phyloP scores from a whole-genome alignment of 352 stramenopile genomes.

The Phytophthora pisi region DNA sequence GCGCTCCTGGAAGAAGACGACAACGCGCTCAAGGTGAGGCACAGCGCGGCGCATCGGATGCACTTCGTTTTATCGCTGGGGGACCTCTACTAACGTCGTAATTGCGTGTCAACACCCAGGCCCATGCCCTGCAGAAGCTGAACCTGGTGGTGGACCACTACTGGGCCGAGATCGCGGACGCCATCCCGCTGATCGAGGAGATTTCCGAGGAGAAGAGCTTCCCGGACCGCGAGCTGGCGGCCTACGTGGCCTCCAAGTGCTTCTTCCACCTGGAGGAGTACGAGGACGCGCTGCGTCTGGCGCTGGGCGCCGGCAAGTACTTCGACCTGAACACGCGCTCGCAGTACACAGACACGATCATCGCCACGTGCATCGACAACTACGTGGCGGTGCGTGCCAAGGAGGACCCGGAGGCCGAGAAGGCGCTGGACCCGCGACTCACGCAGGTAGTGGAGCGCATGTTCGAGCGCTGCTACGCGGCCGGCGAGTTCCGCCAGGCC shows the following conservation, averaged over 20 bases:
- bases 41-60: background rate
- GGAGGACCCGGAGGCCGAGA: conserved; percentile 74
- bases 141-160: conserved; percentile 93
- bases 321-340: conserved; percentile 94
- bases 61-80: background rate
- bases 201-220: conserved; percentile 95
- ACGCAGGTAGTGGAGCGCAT: conserved; percentile 96
- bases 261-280: conserved; percentile 99
- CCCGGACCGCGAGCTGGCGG: conserved; percentile 89
- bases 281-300: conserved; percentile 93
- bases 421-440: conserved; percentile 90
- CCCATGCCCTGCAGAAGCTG: conserved; percentile 92
- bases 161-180: conserved; percentile 94
- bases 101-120: conserved; percentile 36
- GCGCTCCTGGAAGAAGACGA: conserved; percentile 93
- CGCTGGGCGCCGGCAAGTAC: conserved; percentile 94
- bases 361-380: conserved; percentile 97
- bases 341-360: conserved; percentile 98
- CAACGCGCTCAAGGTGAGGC: conserved; percentile 81
- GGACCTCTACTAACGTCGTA: conserved; percentile 10
- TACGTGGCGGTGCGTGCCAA: conserved; percentile 93
- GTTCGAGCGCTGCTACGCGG: conserved; percentile 96
- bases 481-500: conserved; percentile 95
- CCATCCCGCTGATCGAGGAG: conserved; percentile 92
- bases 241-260: conserved; percentile 93